Percentiles rank a stretch among this genome's conserved stretches.
phyloP scores from a whole-genome alignment of 495 filamentous ascomycete species.

The Podospora fimiseda region DNA sequence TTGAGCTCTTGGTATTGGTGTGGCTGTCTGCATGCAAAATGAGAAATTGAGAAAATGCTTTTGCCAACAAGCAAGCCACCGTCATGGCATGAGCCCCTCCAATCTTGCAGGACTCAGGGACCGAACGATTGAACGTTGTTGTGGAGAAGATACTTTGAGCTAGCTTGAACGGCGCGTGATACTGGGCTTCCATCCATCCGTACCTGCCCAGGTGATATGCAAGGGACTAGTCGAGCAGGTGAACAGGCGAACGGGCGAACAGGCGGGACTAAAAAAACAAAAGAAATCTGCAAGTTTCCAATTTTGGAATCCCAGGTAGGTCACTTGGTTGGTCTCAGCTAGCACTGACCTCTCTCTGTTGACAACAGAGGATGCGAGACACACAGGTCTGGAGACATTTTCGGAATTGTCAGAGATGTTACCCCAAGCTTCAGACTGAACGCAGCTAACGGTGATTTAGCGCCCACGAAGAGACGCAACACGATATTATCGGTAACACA shows the following conservation, averaged over 20 bases:
- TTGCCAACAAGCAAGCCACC: background rate
- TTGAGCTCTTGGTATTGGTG: slow-evolving; percentile 3
- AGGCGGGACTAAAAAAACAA: no score
- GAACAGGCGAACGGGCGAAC: no score
- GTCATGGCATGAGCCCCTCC: background rate
- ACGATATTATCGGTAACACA: background rate
- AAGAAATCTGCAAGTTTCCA: background rate
- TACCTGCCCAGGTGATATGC: background rate
- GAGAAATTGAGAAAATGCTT: no score
- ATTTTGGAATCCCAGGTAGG: background rate
- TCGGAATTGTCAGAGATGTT: no score
- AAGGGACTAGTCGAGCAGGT: background rate
- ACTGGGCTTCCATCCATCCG: no score
- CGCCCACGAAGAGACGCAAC: no score
- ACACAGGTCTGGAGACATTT: no score
- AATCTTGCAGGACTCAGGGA: background rate
- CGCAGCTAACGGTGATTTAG: background rate
- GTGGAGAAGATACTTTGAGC: background rate
- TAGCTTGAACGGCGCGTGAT: background rate
- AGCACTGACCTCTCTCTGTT: background rate
- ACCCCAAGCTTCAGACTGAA: background rate
- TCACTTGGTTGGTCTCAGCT: background rate
- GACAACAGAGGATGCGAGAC: no score
- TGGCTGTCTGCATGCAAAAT: no score
- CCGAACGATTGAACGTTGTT: background rate